A percentile compares a stretch with the other conserved stretches of the same genome.
These are phyloP conservation scores for Mycena rosella DNA, from an alignment of 768 basidiomycete genomes.

Conservation along the genomic window DNA sequence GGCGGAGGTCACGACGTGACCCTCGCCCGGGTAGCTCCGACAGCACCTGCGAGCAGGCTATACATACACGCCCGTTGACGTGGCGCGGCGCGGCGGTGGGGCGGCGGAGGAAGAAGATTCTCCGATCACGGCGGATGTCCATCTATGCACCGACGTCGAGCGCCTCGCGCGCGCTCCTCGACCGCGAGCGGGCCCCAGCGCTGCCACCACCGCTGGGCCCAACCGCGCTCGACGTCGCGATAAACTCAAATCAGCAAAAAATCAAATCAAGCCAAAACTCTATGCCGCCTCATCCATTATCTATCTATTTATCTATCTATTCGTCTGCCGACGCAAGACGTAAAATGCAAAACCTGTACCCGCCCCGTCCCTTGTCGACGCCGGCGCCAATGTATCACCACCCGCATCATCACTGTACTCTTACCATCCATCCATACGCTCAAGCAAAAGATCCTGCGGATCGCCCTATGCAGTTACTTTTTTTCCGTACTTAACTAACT, in stretches of 20 bases:
- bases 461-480: constrained; percentile 2
- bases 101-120: not conserved
- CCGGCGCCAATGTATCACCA: not conserved
- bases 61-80: not conserved
- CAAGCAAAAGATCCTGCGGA: not conserved
- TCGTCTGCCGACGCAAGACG: no score
- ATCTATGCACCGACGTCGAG: not conserved
- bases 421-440: not conserved
- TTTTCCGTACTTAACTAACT: no score
- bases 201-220: not conserved
- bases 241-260: not conserved
- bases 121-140: not conserved
- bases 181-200: not conserved
- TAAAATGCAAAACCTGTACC: not conserved
- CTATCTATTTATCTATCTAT: not conserved
- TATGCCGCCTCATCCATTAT: not conserved
- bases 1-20: not conserved
- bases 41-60: not conserved
- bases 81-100: not conserved
- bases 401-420: not conserved
- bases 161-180: not conserved
- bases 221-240: not conserved
- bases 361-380: not conserved
- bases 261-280: not conserved
- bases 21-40: not conserved